Conservation (phyloP, 2,329 filamentous ascomycete genomes). For the Hypocrella siamensis region DNA sequence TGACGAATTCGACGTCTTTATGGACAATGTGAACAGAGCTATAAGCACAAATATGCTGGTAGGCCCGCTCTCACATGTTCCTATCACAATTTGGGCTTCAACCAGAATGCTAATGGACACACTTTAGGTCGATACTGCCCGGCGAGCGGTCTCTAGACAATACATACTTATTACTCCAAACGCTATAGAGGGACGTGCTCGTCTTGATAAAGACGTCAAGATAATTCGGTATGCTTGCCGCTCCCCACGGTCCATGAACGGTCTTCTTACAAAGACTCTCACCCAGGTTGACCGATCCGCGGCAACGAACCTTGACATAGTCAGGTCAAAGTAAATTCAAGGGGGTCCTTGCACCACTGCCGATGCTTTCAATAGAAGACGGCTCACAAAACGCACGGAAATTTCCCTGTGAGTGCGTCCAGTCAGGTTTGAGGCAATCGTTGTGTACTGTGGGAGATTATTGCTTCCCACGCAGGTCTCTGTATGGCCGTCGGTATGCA, state of each 20-base stretch:
- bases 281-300: constrained; percentile 40
- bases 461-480: too few species aligned
- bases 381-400: too few species aligned
- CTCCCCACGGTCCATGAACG: neutral
- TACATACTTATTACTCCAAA: constrained; percentile 96
- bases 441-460: too few species aligned
- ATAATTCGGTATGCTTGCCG: constrained; percentile 47
- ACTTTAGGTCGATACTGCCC: constrained; percentile 71
- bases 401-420: too few species aligned
- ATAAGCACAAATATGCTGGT: constrained; percentile 90
- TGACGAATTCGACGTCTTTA: constrained; percentile 98
- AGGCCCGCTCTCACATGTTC: constrained; percentile 27
- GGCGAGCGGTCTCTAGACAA: constrained; percentile 75
- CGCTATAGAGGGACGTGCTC: constrained; percentile 48
- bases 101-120: neutral
- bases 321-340: constrained; percentile 1
- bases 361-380: too few species aligned
- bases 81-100: too few species aligned
- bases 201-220: constrained; percentile 54
- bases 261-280: neutral
- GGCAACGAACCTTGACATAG: constrained; percentile 30
- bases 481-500: too few species aligned
- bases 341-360: neutral
- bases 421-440: too few species aligned
- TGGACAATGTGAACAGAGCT: constrained; percentile 92